A percentile compares a stretch with the other conserved stretches of the same genome.
These are phyloP conservation scores for Suillus lakei DNA, from an alignment of 768 basidiomycete species.

Conservation along the genomic window DNA sequence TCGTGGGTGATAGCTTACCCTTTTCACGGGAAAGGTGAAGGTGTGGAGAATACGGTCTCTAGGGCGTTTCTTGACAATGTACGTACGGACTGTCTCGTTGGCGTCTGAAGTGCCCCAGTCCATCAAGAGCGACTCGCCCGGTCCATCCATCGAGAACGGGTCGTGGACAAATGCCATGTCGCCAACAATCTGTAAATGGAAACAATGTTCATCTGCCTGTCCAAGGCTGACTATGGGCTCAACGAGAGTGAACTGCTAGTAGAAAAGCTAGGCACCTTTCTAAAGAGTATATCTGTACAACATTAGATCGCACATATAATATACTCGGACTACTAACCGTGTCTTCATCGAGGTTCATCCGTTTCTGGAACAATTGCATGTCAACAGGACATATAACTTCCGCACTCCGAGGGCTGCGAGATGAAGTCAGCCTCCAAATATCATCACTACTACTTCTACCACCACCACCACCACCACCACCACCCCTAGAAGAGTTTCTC, in stretches of 20 bases:
- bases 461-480: conserved; percentile 22
- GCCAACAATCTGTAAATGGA: conserved; percentile 45
- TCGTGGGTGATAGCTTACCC: conserved; percentile 36
- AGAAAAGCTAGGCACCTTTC: conserved; percentile 25
- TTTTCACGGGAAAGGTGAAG: conserved; percentile 51
- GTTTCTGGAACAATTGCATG: conserved; percentile 28
- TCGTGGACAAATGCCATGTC: conserved; percentile 57
- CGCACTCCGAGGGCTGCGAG: conserved; percentile 41
- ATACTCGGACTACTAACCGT: conserved; percentile 38
- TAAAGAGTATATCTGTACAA: conserved; percentile 30
- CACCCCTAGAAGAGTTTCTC: conserved; percentile 14
- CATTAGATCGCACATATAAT: background rate
- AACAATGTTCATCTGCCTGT: conserved; percentile 42
- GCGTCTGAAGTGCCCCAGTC: conserved; percentile 52
- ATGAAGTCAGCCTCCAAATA: conserved; percentile 47
- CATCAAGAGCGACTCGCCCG: conserved; percentile 48
- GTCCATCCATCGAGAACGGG: conserved; percentile 58
- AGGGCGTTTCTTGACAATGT: conserved; percentile 34
- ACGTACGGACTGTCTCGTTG: conserved; percentile 38
- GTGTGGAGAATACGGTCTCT: conserved; percentile 47
- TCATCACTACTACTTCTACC: too few relatives aligned
- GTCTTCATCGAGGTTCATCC: conserved; percentile 43
- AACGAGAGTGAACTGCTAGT: background rate
- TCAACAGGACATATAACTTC: conserved; percentile 36
- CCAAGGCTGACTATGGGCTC: conserved; percentile 34